Evolutionary conservation across 768 basidiomycete species (phyloP).

Genomic region (Daedaleopsis nitida): DNA sequence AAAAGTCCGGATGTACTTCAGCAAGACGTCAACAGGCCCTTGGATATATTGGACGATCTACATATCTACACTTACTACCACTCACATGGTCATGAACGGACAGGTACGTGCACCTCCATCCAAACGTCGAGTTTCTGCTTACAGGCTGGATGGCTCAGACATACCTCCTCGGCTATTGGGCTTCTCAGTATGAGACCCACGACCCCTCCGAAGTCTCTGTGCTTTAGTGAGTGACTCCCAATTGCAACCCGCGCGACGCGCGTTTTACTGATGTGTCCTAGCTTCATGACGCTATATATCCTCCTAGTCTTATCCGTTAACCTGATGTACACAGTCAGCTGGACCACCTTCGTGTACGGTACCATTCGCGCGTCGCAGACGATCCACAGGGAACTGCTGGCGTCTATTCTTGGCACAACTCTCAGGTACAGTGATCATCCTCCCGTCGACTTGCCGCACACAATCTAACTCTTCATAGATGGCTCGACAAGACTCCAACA

Average conservation of each 20-base stretch:
- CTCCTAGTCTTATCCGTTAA: constrained; percentile 36
- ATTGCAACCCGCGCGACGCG: too few species aligned
- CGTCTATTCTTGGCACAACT: constrained; percentile 59
- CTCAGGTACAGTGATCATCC: constrained; percentile 41
- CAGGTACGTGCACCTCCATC: constrained; percentile 9
- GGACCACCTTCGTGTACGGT: constrained; percentile 47
- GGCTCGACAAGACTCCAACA: constrained; percentile 51
- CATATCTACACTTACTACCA: constrained; percentile 24
- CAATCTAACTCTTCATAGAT: constrained; percentile 31
- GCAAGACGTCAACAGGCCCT: constrained; percentile 10
- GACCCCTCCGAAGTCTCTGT: constrained; percentile 37
- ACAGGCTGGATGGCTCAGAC: constrained; percentile 29
- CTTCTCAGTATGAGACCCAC: constrained; percentile 40
- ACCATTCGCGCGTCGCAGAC: constrained; percentile 52
- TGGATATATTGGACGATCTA: constrained; percentile 5
- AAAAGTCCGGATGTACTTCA: constrained; percentile 33
- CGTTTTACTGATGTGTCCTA: constrained; percentile 19
- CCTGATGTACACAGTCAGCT: constrained; percentile 36
- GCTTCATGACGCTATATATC: constrained; percentile 50
- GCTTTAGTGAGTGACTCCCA: constrained; percentile 31
- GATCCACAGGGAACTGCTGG: constrained; percentile 54
- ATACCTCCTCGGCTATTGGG: constrained; percentile 50
- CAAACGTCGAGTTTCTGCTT: constrained; percentile 29
- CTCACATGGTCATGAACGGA: constrained; percentile 7
- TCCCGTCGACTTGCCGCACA: constrained; percentile 2